Evolutionary conservation across 163 green algal genomes (phyloP).

Genomic region (Prototheca wickerhamii): DNA sequence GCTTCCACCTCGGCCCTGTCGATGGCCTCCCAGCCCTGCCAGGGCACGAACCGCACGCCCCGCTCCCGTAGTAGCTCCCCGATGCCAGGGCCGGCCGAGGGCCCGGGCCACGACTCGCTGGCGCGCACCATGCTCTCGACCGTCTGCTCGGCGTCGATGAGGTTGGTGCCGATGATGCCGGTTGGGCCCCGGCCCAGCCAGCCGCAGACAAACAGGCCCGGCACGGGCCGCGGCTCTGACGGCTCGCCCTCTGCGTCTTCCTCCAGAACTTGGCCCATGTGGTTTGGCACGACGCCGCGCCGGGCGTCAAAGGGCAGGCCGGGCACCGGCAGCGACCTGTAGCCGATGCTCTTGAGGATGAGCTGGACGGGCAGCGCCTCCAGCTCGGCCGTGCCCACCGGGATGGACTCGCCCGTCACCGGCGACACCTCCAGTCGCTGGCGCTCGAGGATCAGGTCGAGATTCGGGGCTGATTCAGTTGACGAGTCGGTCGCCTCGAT

Average conservation of each 20-base stretch:
- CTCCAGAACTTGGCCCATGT: constrained; percentile 45
- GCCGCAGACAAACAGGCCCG: constrained; percentile 74
- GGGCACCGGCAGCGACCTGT: constrained; percentile 57
- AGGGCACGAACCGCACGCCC: constrained; percentile 29
- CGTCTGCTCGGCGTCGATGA: constrained; percentile 75
- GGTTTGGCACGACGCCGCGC: constrained; percentile 66
- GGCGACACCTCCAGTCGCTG: constrained; percentile 17
- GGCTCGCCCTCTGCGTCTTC: too few relatives aligned
- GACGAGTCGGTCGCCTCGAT: constrained; percentile 14
- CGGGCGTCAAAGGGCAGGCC: constrained; percentile 73
- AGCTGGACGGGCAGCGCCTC: background rate
- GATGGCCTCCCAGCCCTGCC: constrained; percentile 45
- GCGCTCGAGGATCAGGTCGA: constrained; percentile 26
- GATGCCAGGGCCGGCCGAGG: background rate
- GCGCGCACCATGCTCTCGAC: constrained; percentile 40
- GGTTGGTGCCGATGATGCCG: constrained; percentile 89
- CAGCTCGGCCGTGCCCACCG: constrained; percentile 13
- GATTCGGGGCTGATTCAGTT: too few relatives aligned
- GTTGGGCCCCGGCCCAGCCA: constrained; percentile 82
- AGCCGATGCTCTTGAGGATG: constrained; percentile 78
- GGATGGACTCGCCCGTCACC: constrained; percentile 6
- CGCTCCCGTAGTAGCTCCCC: constrained; percentile 9
- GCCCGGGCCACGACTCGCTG: background rate
- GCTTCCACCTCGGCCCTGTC: constrained; percentile 47
- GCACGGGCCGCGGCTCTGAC: constrained; percentile 14